These are phyloP conservation scores for Mortierella sp. DNA, from an alignment of 371 early-diverging fungal species.

Conservation along the genomic window DNA sequence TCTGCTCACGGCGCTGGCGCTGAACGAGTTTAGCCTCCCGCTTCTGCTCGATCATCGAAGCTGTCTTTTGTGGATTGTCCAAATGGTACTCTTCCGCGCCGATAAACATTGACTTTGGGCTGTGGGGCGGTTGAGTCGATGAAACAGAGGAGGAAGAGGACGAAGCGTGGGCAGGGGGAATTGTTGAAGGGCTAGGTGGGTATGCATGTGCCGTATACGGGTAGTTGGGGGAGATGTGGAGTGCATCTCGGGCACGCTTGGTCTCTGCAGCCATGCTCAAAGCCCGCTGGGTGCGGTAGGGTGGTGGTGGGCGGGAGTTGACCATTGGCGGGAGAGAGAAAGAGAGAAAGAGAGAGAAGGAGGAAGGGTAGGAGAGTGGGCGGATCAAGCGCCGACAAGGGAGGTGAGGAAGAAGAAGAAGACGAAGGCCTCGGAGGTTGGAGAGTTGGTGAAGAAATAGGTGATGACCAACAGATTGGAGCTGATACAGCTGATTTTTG, in stretches of 20 bases:
- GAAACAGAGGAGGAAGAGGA: conserved; percentile 3
- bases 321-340: conserved; percentile 13
- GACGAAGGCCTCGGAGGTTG: neutral
- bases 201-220: conserved; percentile 11
- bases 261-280: conserved; percentile 49
- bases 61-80: conserved; percentile 17
- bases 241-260: conserved; percentile 10
- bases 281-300: conserved; percentile 47
- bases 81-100: conserved; percentile 46
- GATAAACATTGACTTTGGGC: conserved; percentile 27
- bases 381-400: neutral
- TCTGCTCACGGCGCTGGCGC: conserved; percentile 43
- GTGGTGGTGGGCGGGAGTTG: conserved; percentile 14
- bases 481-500: no score
- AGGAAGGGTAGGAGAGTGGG: neutral
- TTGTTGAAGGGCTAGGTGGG: conserved; percentile 4
- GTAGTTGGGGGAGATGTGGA: conserved; percentile 20
- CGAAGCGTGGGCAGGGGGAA: neutral
- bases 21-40: conserved; percentile 28
- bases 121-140: conserved; percentile 12
- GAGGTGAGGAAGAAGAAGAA: conserved; percentile 2
- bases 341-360: neutral
- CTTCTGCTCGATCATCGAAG: conserved; percentile 11
- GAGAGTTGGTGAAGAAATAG: neutral
- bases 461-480: no score